Conservation (phyloP, 306 rosid species). For the Medicago truncatula region DNA sequence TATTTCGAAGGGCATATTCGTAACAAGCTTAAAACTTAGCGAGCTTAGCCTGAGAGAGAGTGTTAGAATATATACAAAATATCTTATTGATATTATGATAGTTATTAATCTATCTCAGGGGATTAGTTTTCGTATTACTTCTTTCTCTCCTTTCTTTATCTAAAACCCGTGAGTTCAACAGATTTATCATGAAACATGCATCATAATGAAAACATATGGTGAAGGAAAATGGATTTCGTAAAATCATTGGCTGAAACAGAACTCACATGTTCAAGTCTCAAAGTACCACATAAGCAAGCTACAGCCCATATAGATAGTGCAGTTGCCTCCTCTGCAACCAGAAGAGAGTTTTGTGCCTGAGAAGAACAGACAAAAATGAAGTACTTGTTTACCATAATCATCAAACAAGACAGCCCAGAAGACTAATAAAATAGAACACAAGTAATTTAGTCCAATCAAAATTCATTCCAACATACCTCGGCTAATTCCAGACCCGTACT, state of each 20-base stretch:
- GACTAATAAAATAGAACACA: conserved; percentile 20
- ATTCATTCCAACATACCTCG: conserved; percentile 65
- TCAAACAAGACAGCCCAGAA: conserved; percentile 12
- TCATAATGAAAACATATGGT: conserved; percentile 6
- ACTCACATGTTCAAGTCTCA: conserved; percentile 93
- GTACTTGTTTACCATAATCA: conserved; percentile 14
- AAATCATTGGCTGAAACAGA: conserved; percentile 30
- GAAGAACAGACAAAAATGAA: conserved; percentile 48
- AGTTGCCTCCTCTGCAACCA: conserved; percentile 92
- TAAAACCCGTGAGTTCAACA: background rate
- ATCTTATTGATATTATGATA: background rate
- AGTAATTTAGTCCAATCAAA: conserved; percentile 31
- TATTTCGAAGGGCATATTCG: background rate
- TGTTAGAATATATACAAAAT: background rate
- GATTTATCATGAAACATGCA: conserved; percentile 26
- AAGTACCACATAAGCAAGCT: conserved; percentile 91
- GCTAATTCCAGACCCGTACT: conserved; percentile 69
- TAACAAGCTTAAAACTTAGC: background rate
- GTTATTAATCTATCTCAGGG: background rate
- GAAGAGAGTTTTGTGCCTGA: conserved; percentile 80
- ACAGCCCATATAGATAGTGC: conserved; percentile 94
- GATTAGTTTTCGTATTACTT: background rate
- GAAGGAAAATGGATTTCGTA: conserved; percentile 23
- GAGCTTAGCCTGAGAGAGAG: background rate
- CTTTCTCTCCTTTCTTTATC: background rate